These are phyloP conservation scores for Parmales sp. DNA, from an alignment of 108 stramenopile species.

Conservation along the genomic window DNA sequence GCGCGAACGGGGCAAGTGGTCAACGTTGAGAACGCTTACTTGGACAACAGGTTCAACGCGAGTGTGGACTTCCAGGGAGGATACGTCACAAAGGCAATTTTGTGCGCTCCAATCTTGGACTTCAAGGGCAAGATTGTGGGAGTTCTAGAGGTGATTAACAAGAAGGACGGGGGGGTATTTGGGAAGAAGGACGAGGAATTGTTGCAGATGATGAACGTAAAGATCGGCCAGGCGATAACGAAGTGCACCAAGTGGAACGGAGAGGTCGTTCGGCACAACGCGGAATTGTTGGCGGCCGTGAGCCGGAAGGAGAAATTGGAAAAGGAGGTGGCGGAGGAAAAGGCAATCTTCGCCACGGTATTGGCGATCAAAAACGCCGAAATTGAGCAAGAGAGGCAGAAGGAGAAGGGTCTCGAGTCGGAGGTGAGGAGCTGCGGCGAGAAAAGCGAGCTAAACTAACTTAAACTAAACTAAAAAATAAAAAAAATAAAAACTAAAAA, in stretches of 20 bases:
- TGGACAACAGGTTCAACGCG: slow-evolving; percentile 25
- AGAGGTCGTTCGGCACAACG: too few relatives aligned
- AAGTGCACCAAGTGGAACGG: slow-evolving; percentile 3
- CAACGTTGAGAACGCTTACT: slow-evolving; percentile 31
- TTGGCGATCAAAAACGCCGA: background rate
- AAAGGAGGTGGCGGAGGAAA: background rate
- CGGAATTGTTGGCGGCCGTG: too few relatives aligned
- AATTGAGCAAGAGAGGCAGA: background rate
- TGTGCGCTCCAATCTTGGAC: slow-evolving; percentile 23
- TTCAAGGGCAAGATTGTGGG: slow-evolving; percentile 18
- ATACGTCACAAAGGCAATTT: slow-evolving; percentile 26
- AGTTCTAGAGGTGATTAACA: slow-evolving; percentile 32
- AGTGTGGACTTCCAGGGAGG: slow-evolving; percentile 25
- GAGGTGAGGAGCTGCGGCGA: background rate
- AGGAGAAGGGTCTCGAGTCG: background rate
- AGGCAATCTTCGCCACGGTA: too few relatives aligned
- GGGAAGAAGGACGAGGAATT: slow-evolving; percentile 24
- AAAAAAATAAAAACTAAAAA: background rate
- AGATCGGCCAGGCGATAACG: slow-evolving; percentile 1
- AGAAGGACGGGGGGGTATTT: slow-evolving; percentile 22
- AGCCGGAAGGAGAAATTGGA: background rate
- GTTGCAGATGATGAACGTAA: slow-evolving; percentile 12
- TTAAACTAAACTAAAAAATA: too few relatives aligned
- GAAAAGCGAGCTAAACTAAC: background rate
- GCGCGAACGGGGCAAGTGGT: slow-evolving; percentile 21